These are phyloP conservation scores for Sphagnurus paluster DNA, from an alignment of 1,284 basidiomycete species.

Conservation along the genomic window DNA sequence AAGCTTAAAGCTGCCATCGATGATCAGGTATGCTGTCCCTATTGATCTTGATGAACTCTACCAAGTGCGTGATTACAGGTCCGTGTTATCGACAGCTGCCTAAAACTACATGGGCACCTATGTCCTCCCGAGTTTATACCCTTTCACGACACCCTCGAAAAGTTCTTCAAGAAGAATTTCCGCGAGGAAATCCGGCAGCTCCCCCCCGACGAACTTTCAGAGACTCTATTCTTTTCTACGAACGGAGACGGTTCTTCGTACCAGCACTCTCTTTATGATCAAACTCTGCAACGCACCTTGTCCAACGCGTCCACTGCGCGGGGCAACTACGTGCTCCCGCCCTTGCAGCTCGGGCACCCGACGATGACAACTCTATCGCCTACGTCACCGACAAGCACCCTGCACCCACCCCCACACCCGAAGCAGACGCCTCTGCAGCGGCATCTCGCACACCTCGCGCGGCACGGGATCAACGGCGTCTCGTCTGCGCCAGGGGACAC, in stretches of 20 bases:
- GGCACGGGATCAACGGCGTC: constrained; percentile 78
- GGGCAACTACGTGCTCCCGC: constrained; percentile 41
- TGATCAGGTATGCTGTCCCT: constrained; percentile 62
- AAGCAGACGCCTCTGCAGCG: constrained; percentile 76
- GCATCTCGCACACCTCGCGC: constrained; percentile 73
- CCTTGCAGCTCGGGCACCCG: constrained; percentile 48
- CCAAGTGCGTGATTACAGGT: constrained; percentile 47
- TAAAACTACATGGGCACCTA: constrained; percentile 80
- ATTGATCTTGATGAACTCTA: neutral
- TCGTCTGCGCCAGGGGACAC: constrained; percentile 69
- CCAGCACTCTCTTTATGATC: constrained; percentile 36
- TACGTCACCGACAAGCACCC: constrained; percentile 35
- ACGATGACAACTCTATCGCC: constrained; percentile 45
- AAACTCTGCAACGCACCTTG: constrained; percentile 42
- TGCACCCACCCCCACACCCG: constrained; percentile 29
- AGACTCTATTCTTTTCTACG: constrained; percentile 35
- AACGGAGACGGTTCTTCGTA: constrained; percentile 28
- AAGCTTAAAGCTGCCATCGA: constrained; percentile 77
- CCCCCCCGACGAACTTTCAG: constrained; percentile 44
- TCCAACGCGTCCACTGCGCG: constrained; percentile 45
- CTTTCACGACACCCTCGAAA: constrained; percentile 90
- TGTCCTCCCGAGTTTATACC: constrained; percentile 86
- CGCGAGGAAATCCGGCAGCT: constrained; percentile 81
- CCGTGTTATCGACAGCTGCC: constrained; percentile 78
- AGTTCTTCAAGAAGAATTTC: constrained; percentile 90